These are phyloP conservation scores for Pleomassaria siparia DNA, from an alignment of 2,329 filamentous ascomycete species.

Conservation along the genomic window DNA sequence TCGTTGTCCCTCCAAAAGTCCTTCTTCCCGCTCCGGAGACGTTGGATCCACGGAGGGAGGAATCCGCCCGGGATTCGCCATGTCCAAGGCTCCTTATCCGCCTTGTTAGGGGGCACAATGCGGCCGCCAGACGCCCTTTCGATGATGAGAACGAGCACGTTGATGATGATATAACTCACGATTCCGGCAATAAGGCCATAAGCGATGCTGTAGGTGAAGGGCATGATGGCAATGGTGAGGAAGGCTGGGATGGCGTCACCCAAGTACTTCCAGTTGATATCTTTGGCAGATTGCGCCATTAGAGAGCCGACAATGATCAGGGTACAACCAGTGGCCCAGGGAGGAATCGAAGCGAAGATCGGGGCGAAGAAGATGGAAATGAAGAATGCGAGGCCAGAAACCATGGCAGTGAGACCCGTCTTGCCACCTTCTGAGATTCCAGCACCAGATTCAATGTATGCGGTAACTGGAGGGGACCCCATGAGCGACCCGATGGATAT, in stretches of 20 bases:
- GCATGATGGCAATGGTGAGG: conserved; percentile 81
- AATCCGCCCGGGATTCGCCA: conserved; percentile 75
- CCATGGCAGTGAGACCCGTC: conserved; percentile 80
- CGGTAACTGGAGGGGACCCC: conserved; percentile 78
- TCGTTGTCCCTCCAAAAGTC: conserved; percentile 63
- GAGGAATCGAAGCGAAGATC: conserved; percentile 85
- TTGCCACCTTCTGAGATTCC: conserved; percentile 86
- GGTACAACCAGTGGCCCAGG: conserved; percentile 89
- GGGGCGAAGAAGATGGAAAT: conserved; percentile 86
- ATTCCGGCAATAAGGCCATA: conserved; percentile 84
- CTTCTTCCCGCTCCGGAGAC: conserved; percentile 66
- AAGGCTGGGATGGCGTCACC: conserved; percentile 85
- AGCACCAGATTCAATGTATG: conserved; percentile 86
- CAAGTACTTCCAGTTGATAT: conserved; percentile 84
- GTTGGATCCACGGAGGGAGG: conserved; percentile 71
- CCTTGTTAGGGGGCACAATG: conserved; percentile 73
- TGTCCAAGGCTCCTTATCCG: conserved; percentile 78
- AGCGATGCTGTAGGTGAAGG: conserved; percentile 86
- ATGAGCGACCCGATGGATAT: conserved; percentile 81
- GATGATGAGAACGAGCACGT: conserved; percentile 69
- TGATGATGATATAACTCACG: conserved; percentile 74
- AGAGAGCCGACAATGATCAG: conserved; percentile 86
- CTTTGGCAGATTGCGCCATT: conserved; percentile 75
- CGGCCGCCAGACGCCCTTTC: conserved; percentile 67
- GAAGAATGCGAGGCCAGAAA: conserved; percentile 74